Conservation (phyloP, 148 eudicot genomes). For the Beta vulgaris region DNA sequence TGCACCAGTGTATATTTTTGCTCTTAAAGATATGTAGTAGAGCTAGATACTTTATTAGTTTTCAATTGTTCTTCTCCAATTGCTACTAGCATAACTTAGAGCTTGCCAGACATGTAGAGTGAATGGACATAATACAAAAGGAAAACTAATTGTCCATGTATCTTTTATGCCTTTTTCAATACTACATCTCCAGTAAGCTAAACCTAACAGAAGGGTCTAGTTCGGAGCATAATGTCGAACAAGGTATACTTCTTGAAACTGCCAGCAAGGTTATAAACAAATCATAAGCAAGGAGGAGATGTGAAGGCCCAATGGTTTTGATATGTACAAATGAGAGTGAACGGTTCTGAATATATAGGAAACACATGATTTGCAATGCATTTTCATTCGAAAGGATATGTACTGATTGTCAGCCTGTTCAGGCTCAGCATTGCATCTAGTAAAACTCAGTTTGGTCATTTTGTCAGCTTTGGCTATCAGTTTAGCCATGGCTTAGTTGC, state of each 20-base stretch:
- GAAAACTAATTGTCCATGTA: background rate
- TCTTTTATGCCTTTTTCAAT: background rate
- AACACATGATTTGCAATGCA: background rate
- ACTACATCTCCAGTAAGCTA: background rate
- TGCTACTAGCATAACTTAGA: background rate
- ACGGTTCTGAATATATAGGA: conserved; percentile 4
- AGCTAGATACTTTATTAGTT: too few relatives aligned
- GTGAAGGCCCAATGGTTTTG: background rate
- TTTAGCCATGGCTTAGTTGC: too few relatives aligned
- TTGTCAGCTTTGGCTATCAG: too few relatives aligned
- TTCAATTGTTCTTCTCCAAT: too few relatives aligned
- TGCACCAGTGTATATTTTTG: too few relatives aligned
- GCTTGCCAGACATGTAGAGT: background rate
- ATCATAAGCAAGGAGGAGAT: conserved; percentile 9
- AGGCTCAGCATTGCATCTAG: too few relatives aligned
- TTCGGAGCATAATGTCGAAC: background rate
- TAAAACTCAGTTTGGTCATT: too few relatives aligned
- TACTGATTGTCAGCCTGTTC: conserved; percentile 20
- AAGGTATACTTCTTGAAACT: background rate
- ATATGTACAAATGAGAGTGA: conserved; percentile 1
- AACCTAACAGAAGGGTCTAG: conserved; percentile 6
- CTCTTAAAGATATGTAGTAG: too few relatives aligned
- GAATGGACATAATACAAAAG: conserved; percentile 5
- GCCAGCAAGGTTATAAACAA: conserved; percentile 9
- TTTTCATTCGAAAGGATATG: conserved; percentile 10